Conservation (phyloP, 176 grass and related monocot genomes). For the Dactylis glomerata region DNA sequence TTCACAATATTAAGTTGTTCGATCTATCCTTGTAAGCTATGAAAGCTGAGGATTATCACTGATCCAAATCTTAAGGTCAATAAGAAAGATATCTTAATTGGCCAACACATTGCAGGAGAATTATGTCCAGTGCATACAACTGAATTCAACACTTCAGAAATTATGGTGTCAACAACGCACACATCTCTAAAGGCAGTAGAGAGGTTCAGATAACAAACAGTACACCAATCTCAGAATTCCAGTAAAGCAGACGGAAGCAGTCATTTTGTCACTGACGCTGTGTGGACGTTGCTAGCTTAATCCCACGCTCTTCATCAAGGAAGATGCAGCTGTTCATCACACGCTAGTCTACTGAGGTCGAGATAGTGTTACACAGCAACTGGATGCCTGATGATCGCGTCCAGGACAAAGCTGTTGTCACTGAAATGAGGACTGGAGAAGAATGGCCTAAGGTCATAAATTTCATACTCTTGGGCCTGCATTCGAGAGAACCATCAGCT, state of each 20-base stretch:
- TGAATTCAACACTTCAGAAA: too few species aligned
- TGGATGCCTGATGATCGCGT: constrained; percentile 77
- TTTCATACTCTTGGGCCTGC: too few species aligned
- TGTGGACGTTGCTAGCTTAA: background rate
- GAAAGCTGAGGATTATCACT: too few species aligned
- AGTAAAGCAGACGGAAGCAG: background rate
- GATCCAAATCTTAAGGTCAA: too few species aligned
- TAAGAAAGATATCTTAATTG: background rate
- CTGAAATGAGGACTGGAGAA: constrained; percentile 75
- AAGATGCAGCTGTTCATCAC: background rate
- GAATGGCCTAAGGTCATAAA: constrained; percentile 82
- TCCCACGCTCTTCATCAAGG: background rate
- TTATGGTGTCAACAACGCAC: too few species aligned
- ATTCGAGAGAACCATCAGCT: too few species aligned
- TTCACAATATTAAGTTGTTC: too few species aligned
- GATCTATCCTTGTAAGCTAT: too few species aligned
- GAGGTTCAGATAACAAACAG: too few species aligned
- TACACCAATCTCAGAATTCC: background rate
- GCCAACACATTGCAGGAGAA: too few species aligned
- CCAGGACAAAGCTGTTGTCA: constrained; percentile 76
- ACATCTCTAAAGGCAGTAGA: too few species aligned
- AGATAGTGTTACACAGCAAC: constrained; percentile 20
- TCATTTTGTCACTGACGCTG: background rate
- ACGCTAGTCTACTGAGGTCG: background rate
- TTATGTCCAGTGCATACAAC: too few species aligned